Base-by-base conservation (phyloP, 1,284 basidiomycete genomes). In the Puccinia polysora region DNA sequence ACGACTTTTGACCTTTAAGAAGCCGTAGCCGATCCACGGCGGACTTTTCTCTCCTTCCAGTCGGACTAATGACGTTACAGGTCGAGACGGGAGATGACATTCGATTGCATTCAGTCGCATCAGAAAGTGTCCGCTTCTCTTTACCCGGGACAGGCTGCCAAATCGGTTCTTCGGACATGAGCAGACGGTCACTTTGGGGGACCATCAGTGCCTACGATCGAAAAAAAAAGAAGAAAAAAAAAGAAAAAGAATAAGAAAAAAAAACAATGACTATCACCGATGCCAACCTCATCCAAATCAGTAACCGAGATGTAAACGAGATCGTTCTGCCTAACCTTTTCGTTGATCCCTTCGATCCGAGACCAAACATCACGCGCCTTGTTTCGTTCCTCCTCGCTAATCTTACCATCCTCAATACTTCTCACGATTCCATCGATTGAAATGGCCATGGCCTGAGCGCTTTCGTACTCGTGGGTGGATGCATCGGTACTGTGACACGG, bases 331-430 rank as follows among this genome's bases (percentile, higher is more conserved):
- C n/a, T 49, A 20, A 70, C 69, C 36, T 63, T 62, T 78, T 91
- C 90, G 79, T 89, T 90, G 65, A 98, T 82, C 0, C 94, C 94
- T 73, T 97, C 95, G 56, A 98, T 97, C 14, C 95, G 87, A 0
- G 93, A 95, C 78, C 96, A 90, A 0, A 90, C 89, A 80, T 98
- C 95, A 15, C 93, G 84, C 3, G 92, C 93, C 83, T 88, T 89
- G 81, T 97, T 92, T 38, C 95, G 85, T 79, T 96, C 93, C 80
- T 97, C 95, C 80, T 90, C 90, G 78, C 89, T 88, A 64, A 92
- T 89, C 84, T 97, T 97, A 81, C 97, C 92, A 78, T 97, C 93
- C 81, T 98, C 95, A 73, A 98, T 97, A 71, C 88, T 90, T 59
- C 94, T 85, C 50, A 98, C 93, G 76, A 97, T 94, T 14, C 85